Percentiles rank a stretch among this genome's conserved stretches.
phyloP scores from a whole-genome alignment of 2,329 filamentous ascomycete species.

The Xylariaceae sp. region DNA sequence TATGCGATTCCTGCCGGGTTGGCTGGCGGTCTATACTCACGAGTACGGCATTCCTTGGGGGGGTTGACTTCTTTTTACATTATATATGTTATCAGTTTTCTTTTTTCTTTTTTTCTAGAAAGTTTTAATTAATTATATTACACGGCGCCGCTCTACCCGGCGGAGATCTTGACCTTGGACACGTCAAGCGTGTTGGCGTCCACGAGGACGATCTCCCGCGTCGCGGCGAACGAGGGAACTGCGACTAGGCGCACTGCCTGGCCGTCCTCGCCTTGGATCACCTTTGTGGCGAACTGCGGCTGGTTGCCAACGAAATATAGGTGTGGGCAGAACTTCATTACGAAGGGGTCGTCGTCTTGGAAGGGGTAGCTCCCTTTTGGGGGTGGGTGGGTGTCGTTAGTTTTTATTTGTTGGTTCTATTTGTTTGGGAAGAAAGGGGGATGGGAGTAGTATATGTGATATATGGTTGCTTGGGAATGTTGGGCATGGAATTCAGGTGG shows the following conservation, averaged over 20 bases:
- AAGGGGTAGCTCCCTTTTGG: constrained; percentile 85
- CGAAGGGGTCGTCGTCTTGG: constrained; percentile 87
- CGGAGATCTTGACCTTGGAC: constrained; percentile 59
- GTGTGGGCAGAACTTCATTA: constrained; percentile 80
- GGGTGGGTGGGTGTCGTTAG: not conserved
- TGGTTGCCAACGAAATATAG: constrained; percentile 88
- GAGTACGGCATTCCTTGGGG: no score
- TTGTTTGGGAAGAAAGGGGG: not conserved
- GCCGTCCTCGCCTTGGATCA: constrained; percentile 62
- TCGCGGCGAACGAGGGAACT: constrained; percentile 75
- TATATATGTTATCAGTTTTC: not conserved
- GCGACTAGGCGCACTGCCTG: constrained; percentile 75
- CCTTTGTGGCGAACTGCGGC: constrained; percentile 67
- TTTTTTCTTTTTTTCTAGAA: not conserved
- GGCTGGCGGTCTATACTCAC: no score
- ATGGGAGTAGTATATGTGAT: no score
- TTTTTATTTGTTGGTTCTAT: not conserved
- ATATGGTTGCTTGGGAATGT: no score
- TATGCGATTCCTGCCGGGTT: no score
- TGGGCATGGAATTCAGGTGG: not conserved
- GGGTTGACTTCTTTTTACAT: not conserved
- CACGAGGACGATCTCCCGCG: constrained; percentile 74
- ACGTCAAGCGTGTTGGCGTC: constrained; percentile 82
- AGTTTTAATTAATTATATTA: not conserved
- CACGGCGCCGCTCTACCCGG: constrained; percentile 16